Base-by-base conservation (phyloP, 108 stramenopile genomes). In the Pseudonitzschia delicatissima region DNA sequence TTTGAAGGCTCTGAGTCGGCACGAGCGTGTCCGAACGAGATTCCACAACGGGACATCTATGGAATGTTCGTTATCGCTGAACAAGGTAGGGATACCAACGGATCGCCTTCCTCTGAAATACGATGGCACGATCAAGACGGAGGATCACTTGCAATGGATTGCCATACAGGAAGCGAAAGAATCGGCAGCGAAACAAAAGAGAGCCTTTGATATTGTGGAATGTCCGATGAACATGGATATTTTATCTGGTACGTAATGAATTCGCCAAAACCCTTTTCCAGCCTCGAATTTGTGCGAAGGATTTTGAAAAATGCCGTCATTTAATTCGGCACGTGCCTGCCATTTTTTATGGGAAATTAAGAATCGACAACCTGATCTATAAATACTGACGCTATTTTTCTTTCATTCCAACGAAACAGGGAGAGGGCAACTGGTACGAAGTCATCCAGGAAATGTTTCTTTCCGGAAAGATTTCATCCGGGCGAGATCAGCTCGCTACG, bases 221-320 rank as follows among this genome's bases (percentile, higher is more conserved):
- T 58, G 57, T 58, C 57, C 57, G 20, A 58, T 58, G 57, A 58
- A 58, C 34, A 58, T 58, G 57, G 57, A 58, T 58, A 58, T 58
- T 13, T 33, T 58, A 5, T 34, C 35, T 1, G 57, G 57, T 58
- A 18, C 32, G 57, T 58, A 28, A n/a, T n/a, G n/a, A n/a, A n/a
- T n/a, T n/a, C n/a, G n/a, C n/a, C n/a, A n/a, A n/a, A n/a, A n/a
- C n/a, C n/a, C n/a, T n/a, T n/a, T n/a, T n/a, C n/a, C n/a, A n/a
- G n/a, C n/a, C n/a, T n/a, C n/a, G n/a, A n/a, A n/a, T n/a, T n/a
- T n/a, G n/a, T n/a, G n/a, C n/a, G n/a, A n/a, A n/a, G n/a, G n/a
- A n/a, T n/a, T n/a, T n/a, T n/a, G n/a, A n/a, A n/a, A n/a, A n/a
- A n/a, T n/a, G n/a, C n/a, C n/a, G n/a, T n/a, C n/a, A n/a, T n/a